Evolutionary conservation across 495 filamentous ascomycete genomes (phyloP), one percentile per base, ranked within the genome.

Genomic region (Apodospora peruviana): DNA sequence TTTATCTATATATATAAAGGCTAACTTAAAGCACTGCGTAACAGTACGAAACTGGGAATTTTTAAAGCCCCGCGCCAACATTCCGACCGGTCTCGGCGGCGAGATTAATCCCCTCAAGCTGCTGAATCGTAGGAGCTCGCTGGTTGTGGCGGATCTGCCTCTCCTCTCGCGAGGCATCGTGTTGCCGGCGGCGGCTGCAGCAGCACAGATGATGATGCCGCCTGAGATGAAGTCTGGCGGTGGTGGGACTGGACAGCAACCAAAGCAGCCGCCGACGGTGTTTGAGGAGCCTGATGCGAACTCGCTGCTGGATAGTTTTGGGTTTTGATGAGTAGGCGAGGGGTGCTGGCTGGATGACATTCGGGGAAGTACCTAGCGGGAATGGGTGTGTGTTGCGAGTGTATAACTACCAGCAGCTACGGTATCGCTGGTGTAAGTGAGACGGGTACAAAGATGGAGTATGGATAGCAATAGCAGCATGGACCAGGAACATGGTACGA

Each of bases 261-360:
- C 85, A 53, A 83, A 86, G 60, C 78, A 81, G 34, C 81, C 85
- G 19, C 81, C 85, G n/a, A 88, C 82, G 37, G 81, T 84, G 53
- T 96, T 96, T 65, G 78, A 91, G 68, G 91, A 97, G 67, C 91
- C 91, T 16, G 88, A 94, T 74, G 76, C 86, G 38, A 94, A 82
- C 69, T 87, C 84, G 42, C 64, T 90, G 58, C 64, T 90, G 54
- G 86, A 89, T 71, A 88, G 77, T 61, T 90, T 90, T 77, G 86
- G 86, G 14, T 88, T 88, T 54, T 82, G 8, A 44, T 14, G 7
- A 32, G 12, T 12, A 5, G 7, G 12, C 27, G 7, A 5, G 27
- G 27, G 7, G 12, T 5, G 5, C 5, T 32, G 5, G 27, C 5
- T 32, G 5, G 27, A 12, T 12, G 27, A 12, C 7, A 12, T 32